Evolutionary conservation across 2,329 filamentous ascomycete genomes (phyloP), one percentile per base, ranked within the genome.

Genomic region (Catunica adiposa): DNA sequence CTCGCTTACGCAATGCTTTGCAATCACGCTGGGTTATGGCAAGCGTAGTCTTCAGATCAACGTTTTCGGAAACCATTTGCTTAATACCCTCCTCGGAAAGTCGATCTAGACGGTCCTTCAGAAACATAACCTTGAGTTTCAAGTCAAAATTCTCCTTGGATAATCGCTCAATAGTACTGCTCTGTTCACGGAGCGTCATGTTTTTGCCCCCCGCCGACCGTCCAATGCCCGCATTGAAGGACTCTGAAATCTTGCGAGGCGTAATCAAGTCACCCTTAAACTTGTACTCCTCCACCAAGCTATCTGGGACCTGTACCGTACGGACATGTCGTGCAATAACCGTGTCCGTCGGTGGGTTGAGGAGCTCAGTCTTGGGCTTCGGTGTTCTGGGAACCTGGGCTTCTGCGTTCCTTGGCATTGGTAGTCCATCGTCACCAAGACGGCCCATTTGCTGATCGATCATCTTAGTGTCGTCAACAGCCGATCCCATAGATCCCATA

Each of bases 141-240:
- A 97, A 72, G 66, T 96, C 90, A 66, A 97, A 98, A 61, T 98
- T 98, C 67, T 98, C 92, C 69, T 98, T 98, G 59, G 88, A 94
- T 1, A 97, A 76, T 58, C 89, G 82, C 68, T 98, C 92, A 61
- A 98, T 96, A 14, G 90, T 97, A 69, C 85, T 94, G 65, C 90
- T 95, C 68, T 98, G 92, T 68, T 98, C 92, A 67, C 96, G 97
- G 42, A 98, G 72, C 0, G 92, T 97, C 69, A 98, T 72, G 62
- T 80, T 86, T 63, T 78, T 82, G 20, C 82, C 74, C 25, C 76
- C 74, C 7, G 71, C 69, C 2, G 73, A 71, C 20, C 69, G 70
- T n/a, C 64, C 55, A 14, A 71, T 66, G 44, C 56, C 56, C 29
- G 74, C 72, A 58, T 81, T 82, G 26, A 56, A 54, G 56, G 80